Evolutionary conservation across 78 protist species (phyloP), one percentile per base, ranked within the genome.

Genomic region (Monosiga brevicollis): DNA sequence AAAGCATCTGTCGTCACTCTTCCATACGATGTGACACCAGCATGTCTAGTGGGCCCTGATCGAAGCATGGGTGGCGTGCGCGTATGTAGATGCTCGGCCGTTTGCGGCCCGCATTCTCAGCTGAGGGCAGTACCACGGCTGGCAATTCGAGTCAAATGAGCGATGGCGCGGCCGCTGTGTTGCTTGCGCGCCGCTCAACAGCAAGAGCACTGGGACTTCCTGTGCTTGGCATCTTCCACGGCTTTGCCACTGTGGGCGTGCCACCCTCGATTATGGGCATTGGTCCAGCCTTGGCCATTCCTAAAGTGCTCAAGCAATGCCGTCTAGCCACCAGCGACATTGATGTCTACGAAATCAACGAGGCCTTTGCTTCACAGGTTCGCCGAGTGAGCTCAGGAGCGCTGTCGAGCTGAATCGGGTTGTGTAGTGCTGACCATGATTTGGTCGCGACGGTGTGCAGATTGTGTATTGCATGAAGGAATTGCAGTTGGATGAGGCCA

Each of bases 301-400:
- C 97, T 55, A 83, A 11, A 37, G 93, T 82, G 24, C 80, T 95
- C 55, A 43, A 77, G 54, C 43, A 85, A 54, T 93, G 94, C 24
- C 96, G 97, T 34, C 88, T 96, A 39, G 32, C 89, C 32, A 29
- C 87, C 15, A 73, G 83, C 49, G 97, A 96, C 72, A 92, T 96
- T 34, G 98, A 96, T 72, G 76, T 94, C 41, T 92, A 34, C 38
- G 98, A 96, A 83, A 89, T 96, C 88, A 94, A 96, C 83, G 98
- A 96, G 86, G 98, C 98, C 32, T 96, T 96, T 43, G 97, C 97
- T 36, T 85, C 91, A 1, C 97, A 91, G 87, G 85, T n/a, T 1
- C 1, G 72, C 6, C 15, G 6, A 15, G 62, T 49, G 62, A 20
- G 62, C 15, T n/a, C n/a, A n/a, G n/a, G n/a, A n/a, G n/a, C n/a